These are phyloP conservation scores for Pontederia paniculata DNA, from an alignment of 176 grass and related monocot species.

Conservation along the genomic window DNA sequence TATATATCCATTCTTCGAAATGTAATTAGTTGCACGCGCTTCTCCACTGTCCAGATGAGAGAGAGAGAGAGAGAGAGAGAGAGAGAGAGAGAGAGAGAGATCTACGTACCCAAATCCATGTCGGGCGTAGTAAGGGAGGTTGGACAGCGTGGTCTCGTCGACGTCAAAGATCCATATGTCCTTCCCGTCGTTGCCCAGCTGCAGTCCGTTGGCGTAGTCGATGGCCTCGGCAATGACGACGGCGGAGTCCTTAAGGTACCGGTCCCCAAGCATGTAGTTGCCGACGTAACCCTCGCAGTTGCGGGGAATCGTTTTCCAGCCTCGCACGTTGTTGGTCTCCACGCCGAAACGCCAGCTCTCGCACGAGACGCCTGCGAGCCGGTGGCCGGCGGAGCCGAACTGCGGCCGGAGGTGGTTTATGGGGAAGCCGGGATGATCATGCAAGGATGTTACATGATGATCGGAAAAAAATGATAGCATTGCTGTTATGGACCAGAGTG, in stretches of 20 bases:
- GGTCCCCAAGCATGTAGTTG: constrained; percentile 12
- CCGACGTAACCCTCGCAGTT: constrained; percentile 1
- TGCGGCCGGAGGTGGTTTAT: not conserved
- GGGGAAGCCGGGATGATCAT: not conserved
- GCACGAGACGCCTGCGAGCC: not conserved
- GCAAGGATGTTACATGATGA: not conserved
- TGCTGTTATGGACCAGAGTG: not conserved
- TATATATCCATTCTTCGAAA: too few species aligned
- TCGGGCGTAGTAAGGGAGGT: constrained; percentile 5
- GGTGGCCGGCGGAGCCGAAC: not conserved
- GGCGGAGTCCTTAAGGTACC: constrained; percentile 5
- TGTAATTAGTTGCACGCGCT: too few species aligned
- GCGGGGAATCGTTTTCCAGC: constrained; percentile 4
- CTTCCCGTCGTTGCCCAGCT: constrained; percentile 11
- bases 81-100: not conserved
- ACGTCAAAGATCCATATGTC: constrained; percentile 21
- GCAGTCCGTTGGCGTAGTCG: not conserved
- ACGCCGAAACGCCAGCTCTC: constrained; percentile 9
- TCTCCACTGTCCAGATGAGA: too few species aligned
- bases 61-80: too few species aligned
- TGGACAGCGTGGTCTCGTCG: constrained; percentile 19
- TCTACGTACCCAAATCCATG: not conserved
- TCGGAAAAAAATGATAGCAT: not conserved
- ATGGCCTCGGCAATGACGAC: constrained; percentile 2
- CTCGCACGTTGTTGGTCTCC: constrained; percentile 16